phyloP scores from a whole-genome alignment of 2,329 filamentous ascomycete species.

The Tricladium varicosporioides region DNA sequence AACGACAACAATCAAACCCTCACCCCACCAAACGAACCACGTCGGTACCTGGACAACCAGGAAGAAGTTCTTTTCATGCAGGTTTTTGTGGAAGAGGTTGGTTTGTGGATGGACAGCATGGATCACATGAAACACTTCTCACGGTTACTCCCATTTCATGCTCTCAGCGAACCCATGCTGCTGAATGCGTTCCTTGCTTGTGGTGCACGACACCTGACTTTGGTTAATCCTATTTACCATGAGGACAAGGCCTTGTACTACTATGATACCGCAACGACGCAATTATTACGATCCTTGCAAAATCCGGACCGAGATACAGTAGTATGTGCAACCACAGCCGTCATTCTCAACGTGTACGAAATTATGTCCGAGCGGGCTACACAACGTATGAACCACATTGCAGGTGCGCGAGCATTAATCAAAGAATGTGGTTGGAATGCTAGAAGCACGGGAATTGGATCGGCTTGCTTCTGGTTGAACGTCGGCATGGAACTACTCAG shows the following conservation, averaged over 20 bases:
- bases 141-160: constrained; percentile 76
- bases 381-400: constrained; percentile 86
- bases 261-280: constrained; percentile 80
- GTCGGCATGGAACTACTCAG: constrained; percentile 87
- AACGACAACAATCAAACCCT: constrained; percentile 30
- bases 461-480: constrained; percentile 93
- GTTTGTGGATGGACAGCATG: constrained; percentile 91
- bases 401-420: constrained; percentile 79
- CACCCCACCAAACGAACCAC: constrained; percentile 43
- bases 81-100: constrained; percentile 87
- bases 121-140: constrained; percentile 86
- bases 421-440: constrained; percentile 90
- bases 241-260: constrained; percentile 79
- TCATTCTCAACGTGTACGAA: constrained; percentile 89
- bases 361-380: constrained; percentile 81
- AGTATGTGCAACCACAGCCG: constrained; percentile 82
- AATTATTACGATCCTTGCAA: constrained; percentile 73
- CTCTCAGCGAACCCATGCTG: constrained; percentile 81
- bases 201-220: constrained; percentile 75
- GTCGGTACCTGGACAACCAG: constrained; percentile 66
- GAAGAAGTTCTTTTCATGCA: constrained; percentile 90
- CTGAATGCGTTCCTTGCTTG: constrained; percentile 87
- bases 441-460: constrained; percentile 72
- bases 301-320: constrained; percentile 82
- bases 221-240: constrained; percentile 67